Percentiles rank a stretch among this genome's conserved stretches.
Conservation (phyloP, 805 yeast species). For the Wickerhamomyces mucosus region DNA sequence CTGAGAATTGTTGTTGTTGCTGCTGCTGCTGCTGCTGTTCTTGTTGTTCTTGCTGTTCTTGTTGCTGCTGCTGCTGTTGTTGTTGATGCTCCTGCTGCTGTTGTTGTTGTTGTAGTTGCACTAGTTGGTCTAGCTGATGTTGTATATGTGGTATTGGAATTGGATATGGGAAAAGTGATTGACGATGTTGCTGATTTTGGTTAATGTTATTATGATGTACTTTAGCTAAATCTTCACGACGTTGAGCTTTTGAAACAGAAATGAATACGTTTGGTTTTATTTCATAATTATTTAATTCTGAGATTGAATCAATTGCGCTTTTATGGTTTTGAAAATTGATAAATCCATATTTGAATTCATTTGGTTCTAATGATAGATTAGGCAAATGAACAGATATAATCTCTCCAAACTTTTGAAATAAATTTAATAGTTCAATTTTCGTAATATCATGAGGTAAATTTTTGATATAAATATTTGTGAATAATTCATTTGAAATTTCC, state of each 20-base stretch:
- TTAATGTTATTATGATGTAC: constrained; percentile 6
- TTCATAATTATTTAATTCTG: constrained; percentile 35
- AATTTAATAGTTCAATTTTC: constrained; percentile 28
- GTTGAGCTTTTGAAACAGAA: constrained; percentile 36
- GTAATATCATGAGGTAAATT: constrained; percentile 31
- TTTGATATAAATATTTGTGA: constrained; percentile 41
- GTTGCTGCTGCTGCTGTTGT: constrained; percentile 1
- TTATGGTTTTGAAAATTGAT: constrained; percentile 38
- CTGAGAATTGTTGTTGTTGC: constrained; percentile 1
- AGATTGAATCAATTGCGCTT: constrained; percentile 36
- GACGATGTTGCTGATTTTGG: constrained; percentile 2
- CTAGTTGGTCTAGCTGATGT: constrained; percentile 1
- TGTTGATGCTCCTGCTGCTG: background rate
- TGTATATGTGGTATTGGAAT: constrained; percentile 5
- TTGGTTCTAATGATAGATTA: constrained; percentile 1
- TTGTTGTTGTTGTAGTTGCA: background rate
- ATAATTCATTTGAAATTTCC: constrained; percentile 34
- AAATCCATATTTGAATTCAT: constrained; percentile 32
- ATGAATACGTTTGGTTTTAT: constrained; percentile 22
- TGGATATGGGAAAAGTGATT: constrained; percentile 1
- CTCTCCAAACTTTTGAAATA: constrained; percentile 39
- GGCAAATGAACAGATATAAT: constrained; percentile 50
- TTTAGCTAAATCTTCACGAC: constrained; percentile 24
- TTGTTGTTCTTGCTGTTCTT: background rate
- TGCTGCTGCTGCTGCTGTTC: background rate